Base-by-base conservation (phyloP, 2,329 filamentous ascomycete genomes). In the Orbilia blumenaviensis region DNA sequence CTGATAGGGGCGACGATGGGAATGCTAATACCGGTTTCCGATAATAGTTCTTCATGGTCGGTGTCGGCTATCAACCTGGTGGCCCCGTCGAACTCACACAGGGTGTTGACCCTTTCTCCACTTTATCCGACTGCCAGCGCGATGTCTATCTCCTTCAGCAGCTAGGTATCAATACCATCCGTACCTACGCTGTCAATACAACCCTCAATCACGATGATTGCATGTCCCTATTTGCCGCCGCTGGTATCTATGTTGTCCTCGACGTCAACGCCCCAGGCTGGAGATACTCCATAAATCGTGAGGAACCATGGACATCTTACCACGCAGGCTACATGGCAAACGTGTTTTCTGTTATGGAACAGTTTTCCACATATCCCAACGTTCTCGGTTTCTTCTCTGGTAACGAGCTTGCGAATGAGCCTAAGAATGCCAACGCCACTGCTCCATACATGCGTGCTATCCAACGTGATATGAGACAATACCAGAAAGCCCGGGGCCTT, bases 21-120 rank as follows among this genome's bases (percentile, higher is more conserved):
- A n/a, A n/a, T 36, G 16, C 50, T 76, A 66, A 69, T 46, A 6
- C 52, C 46, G 25, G 2, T 32, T 21, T 38, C 7, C 14, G 48
- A 10, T 25, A 23, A 38, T 29, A 69, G 64, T 90, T 90, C 83
- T 88, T 90, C 84, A 85, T 91, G 75, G 86, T 90, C 60, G 89
- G 89, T 79, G 86, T 89, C 79, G 89, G 89, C 81, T 91, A 91
- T 83, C 89, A 91, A 82, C 89, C 89, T 46, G 89, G 88, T 76
- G 89, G 89, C 78, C 88, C 87, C 77, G 85, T 88, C 48, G 88
- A 75, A 34, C 74, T 81, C 27, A 56, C 78, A 64, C 78, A 79
- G 60, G 80, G 79, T 18, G 58, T 73, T 32, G 80, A 81, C 54
- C 80, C 80, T 14, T 78, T 80, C 52, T 80, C 79, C 10, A 74